These are phyloP conservation scores for Ascoidea asiatica DNA, from an alignment of 805 yeast genomes.

Conservation along the genomic window DNA sequence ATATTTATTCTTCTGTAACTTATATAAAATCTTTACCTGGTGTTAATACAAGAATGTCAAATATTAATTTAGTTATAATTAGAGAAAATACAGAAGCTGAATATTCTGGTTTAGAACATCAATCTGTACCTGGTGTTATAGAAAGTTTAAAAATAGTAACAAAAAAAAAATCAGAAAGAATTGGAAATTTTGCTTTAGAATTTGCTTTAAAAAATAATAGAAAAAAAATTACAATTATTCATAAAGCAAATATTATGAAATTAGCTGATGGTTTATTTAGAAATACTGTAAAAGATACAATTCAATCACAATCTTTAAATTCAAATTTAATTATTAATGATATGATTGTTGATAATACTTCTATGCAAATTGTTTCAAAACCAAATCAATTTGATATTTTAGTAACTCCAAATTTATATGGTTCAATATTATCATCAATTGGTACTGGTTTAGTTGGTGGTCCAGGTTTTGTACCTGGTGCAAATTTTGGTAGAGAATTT, in stretches of 20 bases:
- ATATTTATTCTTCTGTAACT: slow-evolving; percentile 91
- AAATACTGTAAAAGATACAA: slow-evolving; percentile 79
- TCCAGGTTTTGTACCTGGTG: slow-evolving; percentile 98
- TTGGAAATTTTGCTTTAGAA: slow-evolving; percentile 94
- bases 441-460: slow-evolving; percentile 95
- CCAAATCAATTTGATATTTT: slow-evolving; percentile 97
- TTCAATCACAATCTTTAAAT: slow-evolving; percentile 44
- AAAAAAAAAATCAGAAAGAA: slow-evolving; percentile 88
- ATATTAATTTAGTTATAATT: slow-evolving; percentile 85
- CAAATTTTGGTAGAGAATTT: slow-evolving; percentile 92
- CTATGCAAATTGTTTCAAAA: slow-evolving; percentile 97
- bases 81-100: slow-evolving; percentile 99
- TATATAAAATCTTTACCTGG: slow-evolving; percentile 90
- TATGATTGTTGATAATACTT: slow-evolving; percentile 96
- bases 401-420: slow-evolving; percentile 97
- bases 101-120: slow-evolving; percentile 96
- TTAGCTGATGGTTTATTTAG: slow-evolving; percentile 97
- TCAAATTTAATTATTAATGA: slow-evolving; percentile 75
- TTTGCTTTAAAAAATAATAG: slow-evolving; percentile 88
- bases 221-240: slow-evolving; percentile 88
- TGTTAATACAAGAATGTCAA: slow-evolving; percentile 77
- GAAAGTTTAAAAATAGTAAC: slow-evolving; percentile 94
- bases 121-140: slow-evolving; percentile 94
- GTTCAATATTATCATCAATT: slow-evolving; percentile 92
- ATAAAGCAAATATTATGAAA: slow-evolving; percentile 98